Evolutionary conservation across 1,139 yeast species (phyloP).

Genomic region (Geotrichum aggregatum): DNA sequence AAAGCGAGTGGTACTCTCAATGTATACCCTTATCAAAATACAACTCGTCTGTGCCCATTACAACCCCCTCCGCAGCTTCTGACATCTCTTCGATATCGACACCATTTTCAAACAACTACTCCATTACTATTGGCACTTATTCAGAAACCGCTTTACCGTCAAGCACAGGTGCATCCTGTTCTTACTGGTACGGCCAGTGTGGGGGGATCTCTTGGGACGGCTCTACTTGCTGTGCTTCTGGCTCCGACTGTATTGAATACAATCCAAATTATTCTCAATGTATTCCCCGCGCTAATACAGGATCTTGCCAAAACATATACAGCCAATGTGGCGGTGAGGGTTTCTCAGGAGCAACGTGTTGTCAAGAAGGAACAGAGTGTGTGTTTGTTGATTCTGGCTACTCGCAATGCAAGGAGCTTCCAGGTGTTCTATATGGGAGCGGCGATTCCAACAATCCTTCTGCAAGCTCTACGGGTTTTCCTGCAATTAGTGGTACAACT

Average conservation of each 20-base stretch:
- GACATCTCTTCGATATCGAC: background rate
- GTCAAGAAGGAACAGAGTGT: conserved; percentile 19
- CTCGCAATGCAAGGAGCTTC: conserved; percentile 14
- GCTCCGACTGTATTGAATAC: conserved; percentile 9
- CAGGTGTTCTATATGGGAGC: conserved; percentile 5
- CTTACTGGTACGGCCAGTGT: conserved; percentile 21
- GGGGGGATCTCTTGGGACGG: conserved; percentile 22
- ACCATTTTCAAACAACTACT: background rate
- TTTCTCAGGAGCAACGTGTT: conserved; percentile 19
- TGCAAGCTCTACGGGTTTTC: too few relatives aligned
- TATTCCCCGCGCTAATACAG: conserved; percentile 10
- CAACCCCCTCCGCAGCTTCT: background rate
- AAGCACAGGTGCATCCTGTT: background rate
- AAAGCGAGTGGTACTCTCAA: conserved; percentile 6
- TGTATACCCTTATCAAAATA: conserved; percentile 3
- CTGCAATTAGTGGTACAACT: too few relatives aligned
- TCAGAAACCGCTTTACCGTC: background rate
- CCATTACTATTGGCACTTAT: too few relatives aligned
- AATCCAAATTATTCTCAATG: conserved; percentile 17
- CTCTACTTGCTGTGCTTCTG: conserved; percentile 19
- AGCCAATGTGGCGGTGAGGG: conserved; percentile 20
- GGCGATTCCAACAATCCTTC: conserved; percentile 11
- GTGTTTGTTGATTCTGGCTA: conserved; percentile 1
- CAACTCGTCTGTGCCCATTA: background rate
- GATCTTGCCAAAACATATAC: conserved; percentile 1